phyloP scores from a whole-genome alignment of 1,284 basidiomycete species.

The Phenoliferia sp. region DNA sequence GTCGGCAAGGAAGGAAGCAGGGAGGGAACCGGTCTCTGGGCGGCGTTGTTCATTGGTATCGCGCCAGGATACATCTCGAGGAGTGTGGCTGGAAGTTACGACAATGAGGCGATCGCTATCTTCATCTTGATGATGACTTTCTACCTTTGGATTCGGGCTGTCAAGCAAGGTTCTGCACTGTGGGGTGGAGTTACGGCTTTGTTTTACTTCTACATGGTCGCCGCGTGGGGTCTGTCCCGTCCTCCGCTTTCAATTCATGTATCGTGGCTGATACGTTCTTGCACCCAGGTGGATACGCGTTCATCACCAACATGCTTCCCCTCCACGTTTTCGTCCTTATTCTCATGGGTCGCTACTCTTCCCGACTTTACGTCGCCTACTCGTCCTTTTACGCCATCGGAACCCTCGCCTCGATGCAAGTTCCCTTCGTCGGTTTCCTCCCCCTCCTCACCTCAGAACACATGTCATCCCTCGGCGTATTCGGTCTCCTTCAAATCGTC shows the following conservation, averaged over 20 bases:
- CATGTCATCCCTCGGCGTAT: slow-evolving; percentile 97
- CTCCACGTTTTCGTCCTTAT: slow-evolving; percentile 88
- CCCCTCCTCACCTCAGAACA: slow-evolving; percentile 97
- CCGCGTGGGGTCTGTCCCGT: slow-evolving; percentile 79
- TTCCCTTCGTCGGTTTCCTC: slow-evolving; percentile 98
- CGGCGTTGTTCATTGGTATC: slow-evolving; percentile 98
- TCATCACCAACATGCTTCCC: slow-evolving; percentile 99
- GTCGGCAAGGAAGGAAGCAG: slow-evolving; percentile 52
- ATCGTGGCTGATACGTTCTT: neutral
- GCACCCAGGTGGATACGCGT: slow-evolving; percentile 81
- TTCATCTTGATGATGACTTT: slow-evolving; percentile 99
- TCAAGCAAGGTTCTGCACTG: slow-evolving; percentile 88
- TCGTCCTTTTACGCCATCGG: slow-evolving; percentile 97
- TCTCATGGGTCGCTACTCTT: slow-evolving; percentile 94
- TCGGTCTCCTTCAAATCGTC: slow-evolving; percentile 94
- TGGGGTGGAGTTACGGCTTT: slow-evolving; percentile 86
- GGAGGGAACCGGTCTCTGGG: slow-evolving; percentile 86
- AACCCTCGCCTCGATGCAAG: slow-evolving; percentile 96
- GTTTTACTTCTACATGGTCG: slow-evolving; percentile 99
- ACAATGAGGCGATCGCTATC: slow-evolving; percentile 99
- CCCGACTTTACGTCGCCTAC: slow-evolving; percentile 89
- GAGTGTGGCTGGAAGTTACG: slow-evolving; percentile 97
- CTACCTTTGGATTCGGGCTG: slow-evolving; percentile 93
- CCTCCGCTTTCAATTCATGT: neutral
- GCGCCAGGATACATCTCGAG: slow-evolving; percentile 96